Base-by-base conservation (phyloP, 257 asterid genomes). In the Rauvolfia tetraphylla region DNA sequence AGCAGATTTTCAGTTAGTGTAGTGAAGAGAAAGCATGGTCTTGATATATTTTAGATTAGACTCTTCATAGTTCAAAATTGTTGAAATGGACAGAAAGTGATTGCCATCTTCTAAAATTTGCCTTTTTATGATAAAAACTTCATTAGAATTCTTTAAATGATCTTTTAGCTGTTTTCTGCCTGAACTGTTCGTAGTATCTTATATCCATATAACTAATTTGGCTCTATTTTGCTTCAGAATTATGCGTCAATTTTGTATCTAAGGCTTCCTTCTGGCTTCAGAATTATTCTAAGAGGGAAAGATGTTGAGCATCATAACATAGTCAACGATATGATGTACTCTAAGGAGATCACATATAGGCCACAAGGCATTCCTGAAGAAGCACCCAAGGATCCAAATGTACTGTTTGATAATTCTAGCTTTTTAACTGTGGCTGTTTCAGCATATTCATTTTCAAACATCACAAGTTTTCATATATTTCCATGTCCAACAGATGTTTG, bases 201-300 rank as follows among this genome's bases (percentile, higher is more conserved):
- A 0, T 4, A 12, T 27, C 75, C 14, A 23, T 39, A 7, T 39
- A 7, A 62, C 78, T 69, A 75, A 74, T 63, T 41, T 49, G 73
- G 15, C 54, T 74, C 57, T 8, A 39, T 65, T 7, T 77, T 29
- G n/a, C 20, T 76, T 74, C 86, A 91, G 98, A 89, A 86, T 81
- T 91, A 93, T 79, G 90, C 93, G 29, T 85, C 97, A 17, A 90
- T 91, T 72, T 67, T 93, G 87, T 93, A 93, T 83, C 81, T 81
- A 31, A 86, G 77, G 75, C 42, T 88, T 42, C 95, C 97, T 5
- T 72, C 83, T 46, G 86, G 81, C 66, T 93, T 91, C 72, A 90
- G 84, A 4, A 87, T 93, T 75, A 83, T 87, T 58, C 73, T 93
- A 73, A 75, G 97, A 42, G 93, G 93, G 62, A 78, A 80, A 72